phyloP scores from a whole-genome alignment of 495 filamentous ascomycete species.

The Astrocystis sublimbata region DNA sequence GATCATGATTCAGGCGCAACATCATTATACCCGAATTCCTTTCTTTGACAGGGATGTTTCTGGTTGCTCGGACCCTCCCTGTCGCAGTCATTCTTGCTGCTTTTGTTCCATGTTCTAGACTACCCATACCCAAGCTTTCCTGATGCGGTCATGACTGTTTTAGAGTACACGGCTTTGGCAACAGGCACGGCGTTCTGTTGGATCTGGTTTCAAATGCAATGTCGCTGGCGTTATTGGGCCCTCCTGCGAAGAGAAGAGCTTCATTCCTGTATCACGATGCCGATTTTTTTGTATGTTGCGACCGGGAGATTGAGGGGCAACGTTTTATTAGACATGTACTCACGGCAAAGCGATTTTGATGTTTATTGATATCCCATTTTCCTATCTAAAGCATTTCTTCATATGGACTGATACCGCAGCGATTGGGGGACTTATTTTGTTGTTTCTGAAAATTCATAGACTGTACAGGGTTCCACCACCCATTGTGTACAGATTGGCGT shows the following conservation, averaged over 20 bases:
- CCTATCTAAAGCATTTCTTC: background rate
- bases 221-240: background rate
- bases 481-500: constrained; percentile 11
- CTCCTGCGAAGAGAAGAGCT: background rate
- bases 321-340: background rate
- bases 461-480: constrained; percentile 7
- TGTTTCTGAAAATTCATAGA: constrained; percentile 7
- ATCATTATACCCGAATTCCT: background rate
- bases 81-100: background rate
- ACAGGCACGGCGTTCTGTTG: constrained; percentile 7
- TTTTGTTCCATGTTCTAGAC: constrained; percentile 5
- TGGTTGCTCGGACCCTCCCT: background rate
- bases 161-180: constrained; percentile 13
- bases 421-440: background rate
- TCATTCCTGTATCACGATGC: background rate
- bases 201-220: background rate
- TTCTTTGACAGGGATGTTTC: background rate
- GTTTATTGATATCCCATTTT: constrained; percentile 1
- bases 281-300: background rate
- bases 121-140: background rate
- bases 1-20: background rate
- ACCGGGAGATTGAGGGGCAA: background rate
- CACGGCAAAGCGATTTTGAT: background rate
- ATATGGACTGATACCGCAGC: background rate
- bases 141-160: constrained; percentile 2